A percentile compares a stretch with the other conserved stretches of the same genome.
Evolutionary conservation across 2,329 filamentous ascomycete species (phyloP).

Genomic region (Neonectria magnoliae): DNA sequence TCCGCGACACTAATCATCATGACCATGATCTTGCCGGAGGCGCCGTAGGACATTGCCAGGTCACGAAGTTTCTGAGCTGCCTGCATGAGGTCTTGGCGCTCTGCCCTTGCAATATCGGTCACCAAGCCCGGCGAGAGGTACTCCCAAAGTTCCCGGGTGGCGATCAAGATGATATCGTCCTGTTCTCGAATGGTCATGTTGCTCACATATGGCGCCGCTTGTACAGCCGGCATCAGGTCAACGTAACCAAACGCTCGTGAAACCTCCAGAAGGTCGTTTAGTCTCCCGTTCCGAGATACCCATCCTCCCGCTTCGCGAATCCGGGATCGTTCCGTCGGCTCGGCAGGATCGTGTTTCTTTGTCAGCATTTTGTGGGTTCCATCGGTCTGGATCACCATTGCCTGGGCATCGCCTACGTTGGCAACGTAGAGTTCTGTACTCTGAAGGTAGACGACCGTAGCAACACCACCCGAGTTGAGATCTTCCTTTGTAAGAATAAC

Average conservation of each 20-base stretch:
- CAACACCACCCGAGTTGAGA: slow-evolving; percentile 87
- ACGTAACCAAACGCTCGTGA: slow-evolving; percentile 96
- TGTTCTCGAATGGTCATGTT: slow-evolving; percentile 83
- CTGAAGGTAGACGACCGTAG: slow-evolving; percentile 89
- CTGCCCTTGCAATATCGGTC: slow-evolving; percentile 88
- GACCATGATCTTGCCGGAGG: slow-evolving; percentile 96
- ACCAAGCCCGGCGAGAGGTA: slow-evolving; percentile 90
- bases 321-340: slow-evolving; percentile 82
- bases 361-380: slow-evolving; percentile 86
- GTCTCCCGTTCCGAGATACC: slow-evolving; percentile 91
- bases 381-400: slow-evolving; percentile 92
- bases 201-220: slow-evolving; percentile 86
- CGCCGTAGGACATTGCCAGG: slow-evolving; percentile 93
- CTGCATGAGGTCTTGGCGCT: slow-evolving; percentile 90
- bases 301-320: slow-evolving; percentile 96
- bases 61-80: slow-evolving; percentile 95
- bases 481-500: slow-evolving; percentile 90
- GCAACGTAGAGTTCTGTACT: slow-evolving; percentile 92
- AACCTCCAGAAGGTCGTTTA: slow-evolving; percentile 91
- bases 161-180: slow-evolving; percentile 93
- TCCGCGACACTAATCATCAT: slow-evolving; percentile 97
- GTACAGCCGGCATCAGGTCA: slow-evolving; percentile 89
- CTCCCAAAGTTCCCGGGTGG: slow-evolving; percentile 94
- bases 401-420: slow-evolving; percentile 95
- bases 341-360: slow-evolving; percentile 91